Conservation (phyloP, 2,329 filamentous ascomycete species). For the Cercospora janseana region DNA sequence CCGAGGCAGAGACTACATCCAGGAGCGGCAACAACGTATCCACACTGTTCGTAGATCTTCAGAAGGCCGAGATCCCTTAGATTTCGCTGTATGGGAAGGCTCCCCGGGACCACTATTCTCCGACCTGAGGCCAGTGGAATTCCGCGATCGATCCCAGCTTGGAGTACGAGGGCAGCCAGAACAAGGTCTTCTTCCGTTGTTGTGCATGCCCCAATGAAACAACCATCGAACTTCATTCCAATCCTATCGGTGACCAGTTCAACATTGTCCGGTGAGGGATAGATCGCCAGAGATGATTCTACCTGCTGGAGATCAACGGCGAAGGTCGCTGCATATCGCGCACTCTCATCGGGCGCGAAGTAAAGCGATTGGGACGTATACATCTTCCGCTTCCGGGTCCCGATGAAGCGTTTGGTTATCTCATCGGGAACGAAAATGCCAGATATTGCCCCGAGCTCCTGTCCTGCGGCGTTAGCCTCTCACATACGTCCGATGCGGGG, state of each 20-base stretch:
- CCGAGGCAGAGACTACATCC: conserved; percentile 14
- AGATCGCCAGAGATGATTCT: conserved; percentile 11
- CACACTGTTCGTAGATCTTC: conserved; percentile 10
- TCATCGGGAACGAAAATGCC: conserved; percentile 14
- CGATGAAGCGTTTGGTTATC: conserved; percentile 5
- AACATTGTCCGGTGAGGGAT: conserved; percentile 17
- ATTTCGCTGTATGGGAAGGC: conserved; percentile 13
- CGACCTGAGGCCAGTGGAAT: conserved; percentile 3
- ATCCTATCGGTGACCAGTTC: conserved; percentile 4
- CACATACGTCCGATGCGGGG: background rate
- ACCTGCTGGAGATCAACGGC: conserved; percentile 11
- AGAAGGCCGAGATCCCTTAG: conserved; percentile 7
- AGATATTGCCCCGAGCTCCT: conserved; percentile 17
- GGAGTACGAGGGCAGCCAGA: conserved; percentile 11
- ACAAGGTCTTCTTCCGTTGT: conserved; percentile 21
- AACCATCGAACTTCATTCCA: conserved; percentile 14
- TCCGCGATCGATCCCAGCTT: conserved; percentile 6
- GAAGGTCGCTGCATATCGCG: conserved; percentile 4
- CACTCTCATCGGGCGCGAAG: conserved; percentile 9
- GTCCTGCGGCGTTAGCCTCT: background rate
- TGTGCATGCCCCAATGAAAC: conserved; percentile 20
- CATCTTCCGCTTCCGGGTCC: background rate
- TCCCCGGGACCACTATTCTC: conserved; percentile 13
- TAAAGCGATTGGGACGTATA: conserved; percentile 14
- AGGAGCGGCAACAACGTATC: conserved; percentile 8